Evolutionary conservation across 345 rosid genomes (phyloP).

Genomic region (Eucalyptus leucophloia): DNA sequence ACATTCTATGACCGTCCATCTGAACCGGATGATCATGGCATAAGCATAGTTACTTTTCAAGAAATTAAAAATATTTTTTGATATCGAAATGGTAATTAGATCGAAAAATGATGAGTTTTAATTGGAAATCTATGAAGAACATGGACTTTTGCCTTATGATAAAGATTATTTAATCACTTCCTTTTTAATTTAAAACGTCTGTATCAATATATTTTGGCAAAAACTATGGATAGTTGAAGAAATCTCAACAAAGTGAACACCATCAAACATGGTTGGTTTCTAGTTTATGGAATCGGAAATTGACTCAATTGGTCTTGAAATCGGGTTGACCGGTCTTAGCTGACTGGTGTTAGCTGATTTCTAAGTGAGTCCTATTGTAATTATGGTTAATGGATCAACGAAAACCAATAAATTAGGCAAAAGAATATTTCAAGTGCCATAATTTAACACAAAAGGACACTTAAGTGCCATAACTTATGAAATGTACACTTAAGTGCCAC

Average conservation of each 20-base stretch:
- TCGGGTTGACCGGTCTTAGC: not conserved
- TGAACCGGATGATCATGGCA: not conserved
- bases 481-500: no score
- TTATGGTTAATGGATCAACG: no score
- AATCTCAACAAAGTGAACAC: not conserved
- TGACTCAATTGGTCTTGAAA: fast-evolving
- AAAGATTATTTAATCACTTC: not conserved
- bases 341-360: not conserved
- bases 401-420: no score
- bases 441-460: fast-evolving
- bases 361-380: not conserved
- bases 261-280: not conserved
- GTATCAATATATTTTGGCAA: not conserved
- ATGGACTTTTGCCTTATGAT: not conserved
- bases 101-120: not conserved
- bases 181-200: not conserved
- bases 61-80: not conserved
- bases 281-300: not conserved
- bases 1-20: not conserved
- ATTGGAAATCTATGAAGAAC: not conserved
- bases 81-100: not conserved
- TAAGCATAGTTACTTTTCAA: not conserved
- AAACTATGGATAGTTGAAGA: not conserved
- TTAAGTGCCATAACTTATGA: no score
- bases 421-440: no score